Base-by-base conservation (phyloP, 805 yeast species). In the Suhomyces faveliae region DNA sequence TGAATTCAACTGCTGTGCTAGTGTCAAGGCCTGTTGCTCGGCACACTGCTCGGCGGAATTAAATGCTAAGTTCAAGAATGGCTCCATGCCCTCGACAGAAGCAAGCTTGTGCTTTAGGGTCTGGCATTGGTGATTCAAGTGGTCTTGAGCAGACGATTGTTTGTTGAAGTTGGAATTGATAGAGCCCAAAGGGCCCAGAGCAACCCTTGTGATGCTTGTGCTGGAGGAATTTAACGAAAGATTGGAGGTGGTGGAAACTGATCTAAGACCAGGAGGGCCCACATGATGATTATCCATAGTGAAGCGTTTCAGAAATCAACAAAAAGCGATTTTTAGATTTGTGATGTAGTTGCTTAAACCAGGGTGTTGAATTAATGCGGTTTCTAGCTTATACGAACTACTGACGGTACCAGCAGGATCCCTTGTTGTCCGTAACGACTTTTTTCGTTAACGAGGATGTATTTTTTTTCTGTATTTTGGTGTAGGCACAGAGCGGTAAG, bases 101-200 rank as follows among this genome's bases (percentile, higher is more conserved):
- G 78, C 80, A 29, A 89, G 65, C 50, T 85, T 67, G 48, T 68
- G 73, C 58, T 81, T 77, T 47, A 88, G 70, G 23, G 70, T 72
- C 20, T 75, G 64, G 61, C 94, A 83, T 33, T 87, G 78, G 62
- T 84, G 83, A 62, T 80, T 87, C 21, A 89, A 67, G 27, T 91
- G 89, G 50, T 85, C 91, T 43, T 75, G 70, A 17, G 83, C 80
- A 19, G 77, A 69, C 4, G 86, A 86, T 51, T 75, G 77, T 54
- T 76, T 76, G 65, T 87, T 87, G 81, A 87, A 80, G 42, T 80
- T 73, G 64, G 77, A 51, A 15, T 67, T 62, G 42, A 72, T 64
- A 30, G 77, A 68, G 39, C 58, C 66, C 46, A 79, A 58, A 3
- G 84, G 82, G 13, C 77, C 81, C 55, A 73, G 62, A 10, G 68